Percentiles rank a stretch among this genome's conserved stretches.
phyloP scores from a whole-genome alignment of 345 rosid genomes.

The Lepidium didymum region DNA sequence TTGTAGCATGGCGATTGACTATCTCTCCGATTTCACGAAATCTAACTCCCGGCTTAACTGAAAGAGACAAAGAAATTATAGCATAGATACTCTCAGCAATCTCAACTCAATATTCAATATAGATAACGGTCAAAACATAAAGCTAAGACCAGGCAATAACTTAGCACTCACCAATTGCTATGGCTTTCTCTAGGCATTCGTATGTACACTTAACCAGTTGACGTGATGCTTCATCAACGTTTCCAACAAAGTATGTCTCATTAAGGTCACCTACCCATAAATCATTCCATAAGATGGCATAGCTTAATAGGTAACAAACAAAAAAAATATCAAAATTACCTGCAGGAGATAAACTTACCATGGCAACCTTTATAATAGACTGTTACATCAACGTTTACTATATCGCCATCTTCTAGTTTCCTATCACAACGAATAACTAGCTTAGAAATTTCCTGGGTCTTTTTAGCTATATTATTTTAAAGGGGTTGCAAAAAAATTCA shows the following conservation, averaged over 20 bases:
- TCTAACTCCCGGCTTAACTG: slow-evolving; percentile 95
- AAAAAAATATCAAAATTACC: neutral
- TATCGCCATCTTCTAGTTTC: slow-evolving; percentile 92
- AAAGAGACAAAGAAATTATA: neutral
- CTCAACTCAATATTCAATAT: neutral
- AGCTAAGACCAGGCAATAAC: neutral
- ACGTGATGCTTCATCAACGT: slow-evolving; percentile 81
- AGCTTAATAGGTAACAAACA: neutral
- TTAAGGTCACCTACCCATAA: slow-evolving; percentile 74
- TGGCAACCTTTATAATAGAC: slow-evolving; percentile 92
- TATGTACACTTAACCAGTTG: slow-evolving; percentile 81
- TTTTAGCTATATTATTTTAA: neutral
- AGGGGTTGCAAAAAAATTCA: neutral
- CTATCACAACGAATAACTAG: slow-evolving; percentile 29
- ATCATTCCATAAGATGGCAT: neutral
- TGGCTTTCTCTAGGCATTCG: slow-evolving; percentile 92
- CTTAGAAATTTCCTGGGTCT: neutral
- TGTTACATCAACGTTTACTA: slow-evolving; percentile 81
- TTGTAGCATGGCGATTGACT: slow-evolving; percentile 77
- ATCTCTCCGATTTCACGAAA: slow-evolving; percentile 94
- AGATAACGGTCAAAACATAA: neutral
- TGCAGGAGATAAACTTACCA: slow-evolving; percentile 43
- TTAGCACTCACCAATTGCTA: slow-evolving; percentile 57
- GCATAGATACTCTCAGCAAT: neutral
- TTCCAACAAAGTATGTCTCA: slow-evolving; percentile 95